Conservation (phyloP, 139 green algal species). For the Auxenochlorella protothecoides region DNA sequence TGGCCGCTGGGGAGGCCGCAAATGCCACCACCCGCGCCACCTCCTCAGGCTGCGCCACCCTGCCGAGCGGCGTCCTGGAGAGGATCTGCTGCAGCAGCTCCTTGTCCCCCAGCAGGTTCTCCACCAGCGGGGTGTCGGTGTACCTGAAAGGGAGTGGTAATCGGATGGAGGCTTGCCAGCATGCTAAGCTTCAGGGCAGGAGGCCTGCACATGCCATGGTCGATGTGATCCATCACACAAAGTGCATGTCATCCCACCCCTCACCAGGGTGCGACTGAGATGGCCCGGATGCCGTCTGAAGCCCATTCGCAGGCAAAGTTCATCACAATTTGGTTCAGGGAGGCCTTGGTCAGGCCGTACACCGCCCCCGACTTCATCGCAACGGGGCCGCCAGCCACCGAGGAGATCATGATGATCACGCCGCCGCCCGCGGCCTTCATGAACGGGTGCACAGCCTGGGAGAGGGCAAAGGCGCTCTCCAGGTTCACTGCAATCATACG, state of each 20-base stretch:
- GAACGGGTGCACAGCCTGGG: constrained; percentile 42
- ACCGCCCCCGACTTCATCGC: constrained; percentile 38
- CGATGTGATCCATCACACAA: too few species aligned
- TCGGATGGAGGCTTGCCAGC: too few species aligned
- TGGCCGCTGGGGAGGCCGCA: constrained; percentile 46
- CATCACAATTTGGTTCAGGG: constrained; percentile 79
- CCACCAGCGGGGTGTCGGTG: constrained; percentile 61
- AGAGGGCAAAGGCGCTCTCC: constrained; percentile 58
- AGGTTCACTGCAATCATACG: constrained; percentile 70
- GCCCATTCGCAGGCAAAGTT: constrained; percentile 86
- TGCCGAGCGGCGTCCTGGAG: constrained; percentile 56
- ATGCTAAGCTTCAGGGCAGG: too few species aligned
- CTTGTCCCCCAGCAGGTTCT: constrained; percentile 40
- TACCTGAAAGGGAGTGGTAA: constrained; percentile 37
- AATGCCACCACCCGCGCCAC: constrained; percentile 62
- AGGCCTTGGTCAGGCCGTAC: constrained; percentile 26
- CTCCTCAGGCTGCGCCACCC: constrained; percentile 62
- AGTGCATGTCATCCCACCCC: not conserved
- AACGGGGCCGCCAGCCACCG: constrained; percentile 71
- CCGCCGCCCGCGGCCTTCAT: constrained; percentile 27
- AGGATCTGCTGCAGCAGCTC: constrained; percentile 41
- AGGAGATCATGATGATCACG: constrained; percentile 71
- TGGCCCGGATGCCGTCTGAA: constrained; percentile 64
- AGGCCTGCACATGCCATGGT: too few species aligned
- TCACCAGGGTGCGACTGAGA: constrained; percentile 73